phyloP scores from a whole-genome alignment of 140 eudicot genomes.

The Erigeron philadelphicus region DNA sequence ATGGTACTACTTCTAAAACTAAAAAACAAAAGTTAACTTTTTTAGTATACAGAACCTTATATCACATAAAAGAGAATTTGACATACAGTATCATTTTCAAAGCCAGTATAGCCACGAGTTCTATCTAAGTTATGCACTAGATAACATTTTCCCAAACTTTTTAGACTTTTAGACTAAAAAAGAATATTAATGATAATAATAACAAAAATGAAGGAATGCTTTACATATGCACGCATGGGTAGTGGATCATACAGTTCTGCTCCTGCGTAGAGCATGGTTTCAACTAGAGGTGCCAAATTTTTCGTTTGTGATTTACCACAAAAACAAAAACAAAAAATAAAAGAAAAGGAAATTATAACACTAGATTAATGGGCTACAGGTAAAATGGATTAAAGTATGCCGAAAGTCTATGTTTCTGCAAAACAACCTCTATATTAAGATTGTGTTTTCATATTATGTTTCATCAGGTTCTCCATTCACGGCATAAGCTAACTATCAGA shows the following conservation, averaged over 20 bases:
- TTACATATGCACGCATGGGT: not conserved
- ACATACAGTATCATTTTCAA: not conserved
- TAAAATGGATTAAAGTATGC: too few relatives aligned
- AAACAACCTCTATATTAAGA: too few relatives aligned
- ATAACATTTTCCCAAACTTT: not conserved
- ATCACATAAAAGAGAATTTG: not conserved
- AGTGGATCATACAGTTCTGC: not conserved
- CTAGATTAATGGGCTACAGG: too few relatives aligned
- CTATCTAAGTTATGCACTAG: not conserved
- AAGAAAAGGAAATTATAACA: too few relatives aligned
- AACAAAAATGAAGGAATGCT: not conserved
- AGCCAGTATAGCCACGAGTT: not conserved
- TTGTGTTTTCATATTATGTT: too few relatives aligned
- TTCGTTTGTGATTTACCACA: too few relatives aligned
- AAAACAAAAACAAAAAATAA: too few relatives aligned
- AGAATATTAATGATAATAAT: not conserved
- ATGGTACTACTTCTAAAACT: slow-evolving; percentile 32
- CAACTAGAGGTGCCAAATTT: not conserved
- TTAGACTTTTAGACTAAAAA: not conserved
- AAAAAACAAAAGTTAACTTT: not conserved
- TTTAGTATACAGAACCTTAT: not conserved
- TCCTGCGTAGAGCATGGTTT: not conserved
- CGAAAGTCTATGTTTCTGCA: too few relatives aligned
- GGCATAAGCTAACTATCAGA: too few relatives aligned
- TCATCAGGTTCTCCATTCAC: too few relatives aligned